phyloP scores from a whole-genome alignment of 1,284 basidiomycete genomes.

The Cerioporus squamosus region DNA sequence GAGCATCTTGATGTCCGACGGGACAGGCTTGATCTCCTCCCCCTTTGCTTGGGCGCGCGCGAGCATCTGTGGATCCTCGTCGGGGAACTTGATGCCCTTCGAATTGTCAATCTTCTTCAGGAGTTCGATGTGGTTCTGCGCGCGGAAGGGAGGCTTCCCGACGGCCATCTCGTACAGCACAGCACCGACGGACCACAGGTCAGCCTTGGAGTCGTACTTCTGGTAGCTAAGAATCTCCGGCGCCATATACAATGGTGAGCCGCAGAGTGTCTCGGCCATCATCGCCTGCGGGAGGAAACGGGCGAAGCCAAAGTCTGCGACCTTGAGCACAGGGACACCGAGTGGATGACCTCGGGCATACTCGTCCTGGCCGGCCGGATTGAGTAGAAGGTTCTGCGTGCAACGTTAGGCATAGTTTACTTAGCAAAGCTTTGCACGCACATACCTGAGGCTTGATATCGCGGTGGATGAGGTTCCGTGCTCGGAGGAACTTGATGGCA shows the following conservation, averaged over 20 bases:
- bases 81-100: conserved; percentile 90
- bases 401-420: conserved; percentile 4
- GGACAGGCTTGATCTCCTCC: conserved; percentile 61
- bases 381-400: conserved; percentile 84
- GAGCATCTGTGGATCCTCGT: conserved; percentile 66
- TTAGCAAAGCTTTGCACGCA: no score
- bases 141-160: conserved; percentile 93
- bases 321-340: conserved; percentile 93
- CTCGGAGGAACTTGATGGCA: conserved; percentile 91
- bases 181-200: conserved; percentile 98
- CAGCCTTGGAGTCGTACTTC: conserved; percentile 97
- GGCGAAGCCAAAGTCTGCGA: conserved; percentile 98
- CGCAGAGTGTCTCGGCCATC: conserved; percentile 97
- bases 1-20: conserved; percentile 87
- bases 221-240: conserved; percentile 97
- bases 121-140: conserved; percentile 95
- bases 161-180: conserved; percentile 96
- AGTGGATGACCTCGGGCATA: conserved; percentile 85
- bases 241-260: conserved; percentile 99
- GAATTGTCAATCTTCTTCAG: conserved; percentile 90
- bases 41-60: conserved; percentile 43
- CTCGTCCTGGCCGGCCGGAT: conserved; percentile 81
- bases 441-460: conserved; percentile 95
- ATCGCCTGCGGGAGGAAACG: conserved; percentile 89
- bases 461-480: conserved; percentile 91